Evolutionary conservation across 2,329 filamentous ascomycete genomes (phyloP).

Genomic region (Epicoccum nigrum): DNA sequence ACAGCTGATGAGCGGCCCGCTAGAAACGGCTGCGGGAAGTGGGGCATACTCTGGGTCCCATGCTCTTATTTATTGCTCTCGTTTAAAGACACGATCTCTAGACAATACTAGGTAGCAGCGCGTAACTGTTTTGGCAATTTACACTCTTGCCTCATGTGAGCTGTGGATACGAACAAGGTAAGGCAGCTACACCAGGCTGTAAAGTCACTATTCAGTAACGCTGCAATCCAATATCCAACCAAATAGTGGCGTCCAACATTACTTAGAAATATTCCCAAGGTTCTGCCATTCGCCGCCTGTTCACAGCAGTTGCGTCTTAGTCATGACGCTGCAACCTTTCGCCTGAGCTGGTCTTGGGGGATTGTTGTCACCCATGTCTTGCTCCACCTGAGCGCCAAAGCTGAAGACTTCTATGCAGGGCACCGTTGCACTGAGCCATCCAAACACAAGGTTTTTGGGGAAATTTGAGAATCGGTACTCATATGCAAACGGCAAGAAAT

Average conservation of each 20-base stretch:
- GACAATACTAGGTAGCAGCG: too few species aligned
- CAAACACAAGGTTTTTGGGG: background rate
- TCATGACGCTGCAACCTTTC: background rate
- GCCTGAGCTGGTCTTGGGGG: background rate
- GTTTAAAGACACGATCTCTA: too few species aligned
- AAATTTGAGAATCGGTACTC: background rate
- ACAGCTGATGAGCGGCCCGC: background rate
- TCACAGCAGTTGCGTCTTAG: too few species aligned
- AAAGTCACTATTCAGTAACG: too few species aligned
- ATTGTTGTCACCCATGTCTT: background rate
- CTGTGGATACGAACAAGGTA: too few species aligned
- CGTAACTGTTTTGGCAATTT: background rate
- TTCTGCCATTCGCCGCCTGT: too few species aligned
- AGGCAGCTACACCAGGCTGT: too few species aligned
- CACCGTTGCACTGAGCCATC: background rate
- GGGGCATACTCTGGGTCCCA: background rate
- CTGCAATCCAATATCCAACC: too few species aligned
- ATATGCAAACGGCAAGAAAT: too few species aligned
- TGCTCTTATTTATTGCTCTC: background rate
- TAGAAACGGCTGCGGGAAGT: constrained; percentile 17
- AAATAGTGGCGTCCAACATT: too few species aligned
- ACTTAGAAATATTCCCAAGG: too few species aligned
- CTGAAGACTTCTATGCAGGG: background rate
- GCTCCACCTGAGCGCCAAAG: background rate
- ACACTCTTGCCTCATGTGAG: too few species aligned